A percentile compares a stretch with the other conserved stretches of the same genome.
Evolutionary conservation across 768 basidiomycete genomes (phyloP).

Genomic region (Pleurotus platypus): DNA sequence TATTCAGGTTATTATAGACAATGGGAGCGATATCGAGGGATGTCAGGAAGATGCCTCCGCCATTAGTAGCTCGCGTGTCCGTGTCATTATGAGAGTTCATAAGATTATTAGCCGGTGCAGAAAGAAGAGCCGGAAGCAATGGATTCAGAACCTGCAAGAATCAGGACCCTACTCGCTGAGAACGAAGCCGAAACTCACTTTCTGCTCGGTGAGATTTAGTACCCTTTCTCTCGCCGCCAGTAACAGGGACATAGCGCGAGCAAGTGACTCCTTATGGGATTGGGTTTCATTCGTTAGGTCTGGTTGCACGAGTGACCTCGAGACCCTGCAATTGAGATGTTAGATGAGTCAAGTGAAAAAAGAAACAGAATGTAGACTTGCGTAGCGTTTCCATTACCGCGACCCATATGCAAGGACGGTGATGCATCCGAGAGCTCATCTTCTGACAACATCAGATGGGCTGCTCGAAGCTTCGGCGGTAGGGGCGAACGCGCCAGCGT

Average conservation of each 20-base stretch:
- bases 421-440: constrained; percentile 20
- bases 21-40: constrained; percentile 66
- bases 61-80: constrained; percentile 15
- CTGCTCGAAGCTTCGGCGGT: constrained; percentile 70
- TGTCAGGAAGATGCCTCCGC: constrained; percentile 42
- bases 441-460: constrained; percentile 67
- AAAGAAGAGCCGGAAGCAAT: constrained; percentile 39
- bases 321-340: not conserved
- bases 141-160: constrained; percentile 48
- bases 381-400: constrained; percentile 44
- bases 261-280: constrained; percentile 50
- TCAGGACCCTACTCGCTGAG: not conserved
- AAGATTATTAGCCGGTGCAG: constrained; percentile 23
- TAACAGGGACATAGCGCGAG: constrained; percentile 65
- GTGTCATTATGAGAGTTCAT: constrained; percentile 22
- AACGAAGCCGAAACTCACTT: constrained; percentile 37
- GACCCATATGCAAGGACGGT: constrained; percentile 25
- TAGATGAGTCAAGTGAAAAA: not conserved
- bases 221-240: constrained; percentile 69
- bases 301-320: not conserved
- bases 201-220: constrained; percentile 72
- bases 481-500: constrained; percentile 72
- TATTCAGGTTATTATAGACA: constrained; percentile 62
- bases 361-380: constrained; percentile 22
- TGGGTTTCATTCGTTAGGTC: constrained; percentile 25